These are phyloP conservation scores for Jamesozyma spencerorum DNA, from an alignment of 805 yeast genomes.

Conservation along the genomic window DNA sequence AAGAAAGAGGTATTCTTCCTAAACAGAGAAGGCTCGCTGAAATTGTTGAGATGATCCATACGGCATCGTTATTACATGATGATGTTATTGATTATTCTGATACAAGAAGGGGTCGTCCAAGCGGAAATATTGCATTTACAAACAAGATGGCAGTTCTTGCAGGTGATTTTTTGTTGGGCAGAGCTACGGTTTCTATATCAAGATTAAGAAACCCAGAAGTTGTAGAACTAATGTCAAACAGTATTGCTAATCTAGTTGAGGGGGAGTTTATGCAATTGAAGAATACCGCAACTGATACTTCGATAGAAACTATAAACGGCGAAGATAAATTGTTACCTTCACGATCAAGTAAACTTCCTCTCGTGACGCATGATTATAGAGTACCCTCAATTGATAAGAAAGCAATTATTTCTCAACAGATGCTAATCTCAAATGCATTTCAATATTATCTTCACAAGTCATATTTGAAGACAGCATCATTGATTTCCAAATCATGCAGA, in stretches of 20 bases:
- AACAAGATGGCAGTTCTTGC: constrained; percentile 97
- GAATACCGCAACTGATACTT: constrained; percentile 67
- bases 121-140: constrained; percentile 88
- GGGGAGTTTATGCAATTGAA: constrained; percentile 98
- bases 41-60: constrained; percentile 96
- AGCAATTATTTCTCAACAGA: constrained; percentile 41
- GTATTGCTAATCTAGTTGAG: constrained; percentile 93
- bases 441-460: constrained; percentile 94
- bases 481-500: constrained; percentile 87
- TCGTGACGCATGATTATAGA: constrained; percentile 42
- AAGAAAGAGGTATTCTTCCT: constrained; percentile 71
- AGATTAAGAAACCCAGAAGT: constrained; percentile 94
- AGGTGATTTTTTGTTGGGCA: constrained; percentile 88
- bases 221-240: constrained; percentile 86
- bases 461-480: constrained; percentile 86
- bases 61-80: constrained; percentile 90
- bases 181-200: constrained; percentile 94
- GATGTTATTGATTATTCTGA: constrained; percentile 91
- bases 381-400: constrained; percentile 24
- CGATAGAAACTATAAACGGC: constrained; percentile 27
- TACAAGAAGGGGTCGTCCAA: constrained; percentile 79
- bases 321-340: constrained; percentile 8
- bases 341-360: background rate
- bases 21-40: constrained; percentile 94
- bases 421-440: constrained; percentile 78